These are phyloP conservation scores for Picochlorum sp. DNA, from an alignment of 139 green algal genomes.

Conservation along the genomic window DNA sequence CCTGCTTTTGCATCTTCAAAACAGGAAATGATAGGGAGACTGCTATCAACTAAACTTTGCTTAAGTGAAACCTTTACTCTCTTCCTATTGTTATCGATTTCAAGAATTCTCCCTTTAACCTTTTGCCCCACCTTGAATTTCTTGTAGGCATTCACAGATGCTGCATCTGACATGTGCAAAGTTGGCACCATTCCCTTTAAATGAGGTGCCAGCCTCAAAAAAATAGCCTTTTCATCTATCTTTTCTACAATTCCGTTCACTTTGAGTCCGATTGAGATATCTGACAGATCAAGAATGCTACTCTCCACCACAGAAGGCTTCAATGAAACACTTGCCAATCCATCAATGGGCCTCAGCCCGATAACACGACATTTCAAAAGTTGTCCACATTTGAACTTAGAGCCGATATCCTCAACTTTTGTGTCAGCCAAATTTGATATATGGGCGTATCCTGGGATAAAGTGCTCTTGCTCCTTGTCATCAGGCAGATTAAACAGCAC, in stretches of 20 bases:
- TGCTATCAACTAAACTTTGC: constrained; percentile 57
- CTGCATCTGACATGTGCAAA: constrained; percentile 41
- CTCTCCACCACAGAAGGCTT: constrained; percentile 42
- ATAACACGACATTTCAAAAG: constrained; percentile 59
- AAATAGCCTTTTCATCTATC: constrained; percentile 40
- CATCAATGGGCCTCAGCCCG: constrained; percentile 72
- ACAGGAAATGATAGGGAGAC: constrained; percentile 34
- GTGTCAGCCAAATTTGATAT: constrained; percentile 65
- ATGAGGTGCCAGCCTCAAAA: constrained; percentile 41
- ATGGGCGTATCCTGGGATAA: constrained; percentile 50
- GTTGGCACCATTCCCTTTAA: constrained; percentile 43
- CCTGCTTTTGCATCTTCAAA: constrained; percentile 43
- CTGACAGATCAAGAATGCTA: constrained; percentile 13
- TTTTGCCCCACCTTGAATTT: constrained; percentile 51
- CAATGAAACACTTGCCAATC: constrained; percentile 49
- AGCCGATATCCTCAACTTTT: constrained; percentile 44
- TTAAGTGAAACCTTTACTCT: constrained; percentile 70
- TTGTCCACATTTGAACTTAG: constrained; percentile 38
- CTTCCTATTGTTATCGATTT: constrained; percentile 33
- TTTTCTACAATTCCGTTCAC: constrained; percentile 45
- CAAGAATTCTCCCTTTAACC: constrained; percentile 45
- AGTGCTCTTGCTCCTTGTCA: not conserved
- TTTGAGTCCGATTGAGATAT: constrained; percentile 31
- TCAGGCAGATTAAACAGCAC: constrained; percentile 56
- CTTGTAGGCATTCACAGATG: constrained; percentile 2